phyloP scores from a whole-genome alignment of 768 basidiomycete genomes.

The Flagelloscypha sp. region DNA sequence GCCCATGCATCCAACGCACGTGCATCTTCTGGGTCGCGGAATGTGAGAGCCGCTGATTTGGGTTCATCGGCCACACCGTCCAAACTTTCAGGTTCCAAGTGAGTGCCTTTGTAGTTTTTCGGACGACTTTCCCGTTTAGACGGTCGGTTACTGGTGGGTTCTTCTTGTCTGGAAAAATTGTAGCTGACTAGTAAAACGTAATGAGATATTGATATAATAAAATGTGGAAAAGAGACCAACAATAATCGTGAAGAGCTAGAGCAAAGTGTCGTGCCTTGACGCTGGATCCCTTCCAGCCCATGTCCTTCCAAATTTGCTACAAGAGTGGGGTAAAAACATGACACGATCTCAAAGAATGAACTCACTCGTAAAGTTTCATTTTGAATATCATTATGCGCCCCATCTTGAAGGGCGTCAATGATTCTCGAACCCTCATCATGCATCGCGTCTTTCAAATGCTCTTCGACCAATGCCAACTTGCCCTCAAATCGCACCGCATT shows the following conservation, averaged over 20 bases:
- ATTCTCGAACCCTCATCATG: conserved; percentile 28
- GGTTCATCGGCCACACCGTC: conserved; percentile 11
- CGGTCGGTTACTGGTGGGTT: no score
- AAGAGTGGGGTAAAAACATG: no score
- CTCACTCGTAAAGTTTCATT: no score
- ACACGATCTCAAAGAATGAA: no score
- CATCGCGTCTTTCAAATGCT: conserved; percentile 27
- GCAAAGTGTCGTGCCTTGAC: conserved; percentile 47
- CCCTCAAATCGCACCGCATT: conserved; percentile 37
- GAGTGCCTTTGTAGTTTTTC: no score
- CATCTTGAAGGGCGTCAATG: conserved; percentile 29
- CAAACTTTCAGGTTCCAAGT: conserved; percentile 4
- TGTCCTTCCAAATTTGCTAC: conserved; percentile 47
- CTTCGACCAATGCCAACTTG: conserved; percentile 38
- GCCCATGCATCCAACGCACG: conserved; percentile 35
- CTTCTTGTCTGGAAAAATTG: no score
- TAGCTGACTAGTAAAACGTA: no score
- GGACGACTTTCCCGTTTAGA: no score
- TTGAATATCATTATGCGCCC: conserved; percentile 36
- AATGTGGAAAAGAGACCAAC: no score
- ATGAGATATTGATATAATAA: no score
- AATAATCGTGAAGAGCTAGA: conserved; percentile 33
- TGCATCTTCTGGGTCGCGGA: no score
- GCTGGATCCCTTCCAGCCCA: conserved; percentile 46
- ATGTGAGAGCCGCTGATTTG: no score